phyloP scores from a whole-genome alignment of 2,329 filamentous ascomycete genomes.

The Penicillium oxalicum region DNA sequence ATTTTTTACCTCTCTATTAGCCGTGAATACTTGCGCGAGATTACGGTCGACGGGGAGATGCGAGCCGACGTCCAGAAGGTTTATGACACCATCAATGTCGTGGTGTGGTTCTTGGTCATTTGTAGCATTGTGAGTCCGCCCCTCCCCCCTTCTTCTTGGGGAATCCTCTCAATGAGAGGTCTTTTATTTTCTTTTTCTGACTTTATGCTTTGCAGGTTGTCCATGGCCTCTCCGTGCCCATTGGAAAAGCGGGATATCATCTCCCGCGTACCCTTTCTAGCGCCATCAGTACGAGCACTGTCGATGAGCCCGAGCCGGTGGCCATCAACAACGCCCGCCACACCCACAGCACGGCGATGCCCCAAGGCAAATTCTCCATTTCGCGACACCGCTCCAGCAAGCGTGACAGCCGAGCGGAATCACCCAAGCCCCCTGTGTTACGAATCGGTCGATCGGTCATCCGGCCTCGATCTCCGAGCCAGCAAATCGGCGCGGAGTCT shows the following conservation, averaged over 20 bases:
- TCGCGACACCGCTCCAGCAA: slow-evolving; percentile 23
- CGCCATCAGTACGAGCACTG: slow-evolving; percentile 39
- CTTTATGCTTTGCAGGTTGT: slow-evolving; percentile 50
- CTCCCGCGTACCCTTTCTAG: slow-evolving; percentile 43
- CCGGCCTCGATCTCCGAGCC: slow-evolving; percentile 10
- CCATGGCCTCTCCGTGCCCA: slow-evolving; percentile 74
- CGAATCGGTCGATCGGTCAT: slow-evolving; percentile 25
- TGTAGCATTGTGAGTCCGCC: slow-evolving; percentile 63
- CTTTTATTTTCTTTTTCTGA: background rate
- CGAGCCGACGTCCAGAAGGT: slow-evolving; percentile 62
- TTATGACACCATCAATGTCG: slow-evolving; percentile 60
- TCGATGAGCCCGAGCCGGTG: slow-evolving; percentile 25
- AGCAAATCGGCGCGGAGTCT: slow-evolving; percentile 19
- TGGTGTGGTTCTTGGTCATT: slow-evolving; percentile 81
- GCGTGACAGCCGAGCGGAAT: slow-evolving; percentile 14
- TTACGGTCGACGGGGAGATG: slow-evolving; percentile 54
- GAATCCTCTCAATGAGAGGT: no score
- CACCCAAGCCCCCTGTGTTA: slow-evolving; percentile 20
- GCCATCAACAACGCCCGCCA: slow-evolving; percentile 22
- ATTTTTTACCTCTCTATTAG: slow-evolving; percentile 84
- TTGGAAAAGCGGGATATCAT: slow-evolving; percentile 48
- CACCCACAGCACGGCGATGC: slow-evolving; percentile 33
- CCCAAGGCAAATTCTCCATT: slow-evolving; percentile 5
- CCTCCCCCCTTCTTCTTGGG: no score
- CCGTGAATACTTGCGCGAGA: slow-evolving; percentile 61